Conservation (phyloP, 495 filamentous ascomycete species). For the Xylaria sp. region DNA sequence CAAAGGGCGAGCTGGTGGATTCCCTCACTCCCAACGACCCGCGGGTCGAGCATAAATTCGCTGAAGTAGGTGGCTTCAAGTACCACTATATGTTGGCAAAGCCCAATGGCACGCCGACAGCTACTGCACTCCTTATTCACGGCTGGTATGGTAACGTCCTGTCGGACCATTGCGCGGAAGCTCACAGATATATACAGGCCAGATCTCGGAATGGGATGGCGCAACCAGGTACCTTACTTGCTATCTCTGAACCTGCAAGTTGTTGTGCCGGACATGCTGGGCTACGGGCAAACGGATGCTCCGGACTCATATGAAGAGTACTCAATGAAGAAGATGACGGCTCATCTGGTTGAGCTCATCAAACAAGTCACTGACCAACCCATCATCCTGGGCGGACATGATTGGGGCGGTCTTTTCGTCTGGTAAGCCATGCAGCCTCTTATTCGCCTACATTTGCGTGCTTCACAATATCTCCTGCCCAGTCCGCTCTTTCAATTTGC, state of each 20-base stretch:
- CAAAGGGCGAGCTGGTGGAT: slow-evolving; percentile 55
- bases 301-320: slow-evolving; percentile 62
- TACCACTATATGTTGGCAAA: slow-evolving; percentile 76
- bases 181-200: slow-evolving; percentile 45
- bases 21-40: slow-evolving; percentile 70
- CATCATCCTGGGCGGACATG: slow-evolving; percentile 77
- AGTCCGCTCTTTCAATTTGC: slow-evolving; percentile 42
- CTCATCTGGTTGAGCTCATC: slow-evolving; percentile 72
- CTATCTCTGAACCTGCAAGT: slow-evolving; percentile 71
- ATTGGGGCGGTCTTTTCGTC: slow-evolving; percentile 72
- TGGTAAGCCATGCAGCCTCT: slow-evolving; percentile 42
- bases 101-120: slow-evolving; percentile 59
- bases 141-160: slow-evolving; percentile 57
- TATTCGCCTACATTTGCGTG: not conserved
- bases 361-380: slow-evolving; percentile 43
- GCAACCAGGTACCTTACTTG: slow-evolving; percentile 83
- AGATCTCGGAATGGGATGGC: slow-evolving; percentile 76
- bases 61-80: slow-evolving; percentile 65
- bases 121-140: slow-evolving; percentile 69
- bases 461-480: not conserved
- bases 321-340: slow-evolving; percentile 70
- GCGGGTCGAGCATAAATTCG: slow-evolving; percentile 66
- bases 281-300: slow-evolving; percentile 77
- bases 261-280: slow-evolving; percentile 80
- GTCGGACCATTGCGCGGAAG: not conserved